phyloP scores from a whole-genome alignment of 2,329 filamentous ascomycete species.

The Nemania serpens region DNA sequence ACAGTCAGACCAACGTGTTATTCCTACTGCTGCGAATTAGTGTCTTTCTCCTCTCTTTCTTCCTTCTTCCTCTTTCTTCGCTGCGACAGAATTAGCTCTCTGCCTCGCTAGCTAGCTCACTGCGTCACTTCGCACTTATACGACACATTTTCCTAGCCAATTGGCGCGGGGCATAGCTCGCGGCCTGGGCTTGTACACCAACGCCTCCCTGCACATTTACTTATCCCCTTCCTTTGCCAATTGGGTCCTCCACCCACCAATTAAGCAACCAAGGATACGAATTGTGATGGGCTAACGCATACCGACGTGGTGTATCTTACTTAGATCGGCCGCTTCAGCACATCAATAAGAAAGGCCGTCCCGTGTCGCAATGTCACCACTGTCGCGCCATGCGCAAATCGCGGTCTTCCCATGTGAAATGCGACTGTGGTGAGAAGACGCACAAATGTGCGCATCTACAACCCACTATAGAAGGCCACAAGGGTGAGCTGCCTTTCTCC shows the following conservation, averaged over 20 bases:
- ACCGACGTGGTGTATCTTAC: conserved; percentile 11
- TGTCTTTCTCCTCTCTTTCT: background rate
- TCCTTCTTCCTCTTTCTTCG: background rate
- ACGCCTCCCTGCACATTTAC: background rate
- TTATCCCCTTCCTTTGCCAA: background rate
- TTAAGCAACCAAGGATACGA: background rate
- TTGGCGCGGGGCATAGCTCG: conserved; percentile 12
- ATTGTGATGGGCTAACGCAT: conserved; percentile 25
- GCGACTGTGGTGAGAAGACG: conserved; percentile 93
- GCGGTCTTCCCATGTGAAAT: conserved; percentile 91
- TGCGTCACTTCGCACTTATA: background rate
- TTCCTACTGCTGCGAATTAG: background rate
- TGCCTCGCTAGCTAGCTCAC: background rate
- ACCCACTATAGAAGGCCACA: conserved; percentile 61
- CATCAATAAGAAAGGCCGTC: conserved; percentile 96
- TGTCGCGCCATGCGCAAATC: conserved; percentile 96
- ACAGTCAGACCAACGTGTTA: background rate
- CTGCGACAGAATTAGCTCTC: conserved; percentile 1
- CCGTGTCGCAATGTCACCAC: conserved; percentile 96
- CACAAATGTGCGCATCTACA: conserved; percentile 69
- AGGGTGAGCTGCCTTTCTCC: conserved; percentile 52
- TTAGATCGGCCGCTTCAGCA: conserved; percentile 88
- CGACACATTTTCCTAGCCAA: background rate
- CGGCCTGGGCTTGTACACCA: conserved; percentile 6
- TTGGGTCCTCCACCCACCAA: background rate